Base-by-base conservation (phyloP, 768 basidiomycete species). In the Boletus sensibilis region DNA sequence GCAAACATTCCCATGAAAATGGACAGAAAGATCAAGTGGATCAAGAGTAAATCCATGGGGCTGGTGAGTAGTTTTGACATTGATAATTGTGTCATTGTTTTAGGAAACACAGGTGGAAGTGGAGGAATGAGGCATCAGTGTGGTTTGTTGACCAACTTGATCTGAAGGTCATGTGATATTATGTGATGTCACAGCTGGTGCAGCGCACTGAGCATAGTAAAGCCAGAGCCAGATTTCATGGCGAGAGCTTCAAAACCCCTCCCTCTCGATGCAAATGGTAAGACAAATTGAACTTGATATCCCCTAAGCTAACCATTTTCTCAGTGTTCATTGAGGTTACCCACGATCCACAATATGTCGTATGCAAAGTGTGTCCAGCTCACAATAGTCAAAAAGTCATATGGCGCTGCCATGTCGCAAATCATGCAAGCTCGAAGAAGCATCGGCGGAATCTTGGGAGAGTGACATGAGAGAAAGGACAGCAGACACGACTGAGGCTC, bases 341-440 rank as follows among this genome's bases (percentile, higher is more conserved):
- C 4, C 5, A 29, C 7, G 2, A 46, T 6, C 20, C 11, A 1
- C 1, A 31, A 1, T 21, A 37, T 33, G 7, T 59, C 7, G 12
- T 44, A 1, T 59, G 54, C 37, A 56, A 20, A 35, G 40, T 49
- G 1, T 59, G 58, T n/a, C 50, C 33, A 16, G 14, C 21, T 39
- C 25, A 5, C 3, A 20, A 4, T 16, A 16, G 37, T 45, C 14
- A 21, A 3, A 50, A 60, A 20, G 3, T 16, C 14, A 53, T 60
- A 2, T 5, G 25, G 0, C 13, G 29, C 25, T 60, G 45, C 18
- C 55, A 60, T 37, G 29, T n/a, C 10, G 18, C 29, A 53, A 34
- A 46, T 0, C 55, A 60, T 46, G 39, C 25, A 31, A 9, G 4
- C 10, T 49, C 37, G 5, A 52, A 57, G 16, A 60, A 60, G 38